Evolutionary conservation across 768 basidiomycete genomes (phyloP), one percentile per base, ranked within the genome.

Genomic region (Tephrocybe sp.): DNA sequence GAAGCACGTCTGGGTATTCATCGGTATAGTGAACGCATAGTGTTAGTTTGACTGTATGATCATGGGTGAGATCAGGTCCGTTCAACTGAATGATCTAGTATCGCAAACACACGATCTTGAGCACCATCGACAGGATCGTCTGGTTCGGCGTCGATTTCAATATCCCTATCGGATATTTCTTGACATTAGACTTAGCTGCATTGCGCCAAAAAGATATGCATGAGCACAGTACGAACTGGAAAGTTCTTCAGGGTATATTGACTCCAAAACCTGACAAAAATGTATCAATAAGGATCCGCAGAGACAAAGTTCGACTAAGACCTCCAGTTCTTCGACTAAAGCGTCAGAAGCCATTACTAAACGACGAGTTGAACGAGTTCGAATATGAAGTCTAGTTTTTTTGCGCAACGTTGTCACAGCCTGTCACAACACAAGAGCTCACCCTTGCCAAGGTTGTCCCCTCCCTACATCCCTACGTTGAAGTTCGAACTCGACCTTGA

Each of bases 171-270:
- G 58, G 90, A 92, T 63, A 88, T 64, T 77, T 88, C 96, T 98
- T 89, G 60, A 62, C 55, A 56, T 58, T 56, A 58, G 51, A 47
- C 54, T 60, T 54, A 60, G 59, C 47, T 54, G 49, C 38, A 58
- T 54, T 47, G 60, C 57, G 64, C 54, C 28, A 45, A 22, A 9
- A 32, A 49, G 35, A 40, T 18, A 26, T 52, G 60, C 63, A 61
- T 63, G 60, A 57, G 38, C 43, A 41, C 44, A 60, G 58, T 56
- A 89, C 93, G 64, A 73, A 97, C 95, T 89, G 62, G 87, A 80
- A 50, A 97, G 74, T 68, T 98, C 96, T 56, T 91, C 87, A 4
- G 96, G 92, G 67, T 96, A 98, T 66, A 98, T 98, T 2, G 92
- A 87, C 71, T 96, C 93, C 58, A 98, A 79, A 22, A 97, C 93